Percentiles rank a stretch among this genome's conserved stretches.
Evolutionary conservation across 2,329 filamentous ascomycete genomes (phyloP).

Genomic region (Sclerotinia borealis): DNA sequence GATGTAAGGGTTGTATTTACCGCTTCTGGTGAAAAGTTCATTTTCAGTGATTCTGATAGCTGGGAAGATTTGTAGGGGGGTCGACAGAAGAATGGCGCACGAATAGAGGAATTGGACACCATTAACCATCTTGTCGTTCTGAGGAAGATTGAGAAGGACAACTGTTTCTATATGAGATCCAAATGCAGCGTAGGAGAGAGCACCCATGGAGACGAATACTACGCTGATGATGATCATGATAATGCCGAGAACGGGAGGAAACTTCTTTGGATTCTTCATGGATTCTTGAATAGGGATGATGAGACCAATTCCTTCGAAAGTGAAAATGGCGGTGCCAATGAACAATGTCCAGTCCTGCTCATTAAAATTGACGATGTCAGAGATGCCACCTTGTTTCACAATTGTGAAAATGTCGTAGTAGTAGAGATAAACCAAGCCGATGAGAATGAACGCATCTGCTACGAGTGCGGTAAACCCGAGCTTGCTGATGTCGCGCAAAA

Average conservation of each 20-base stretch:
- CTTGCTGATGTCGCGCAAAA: conserved; percentile 95
- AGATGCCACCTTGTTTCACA: conserved; percentile 61
- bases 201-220: conserved; percentile 85
- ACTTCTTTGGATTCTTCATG: conserved; percentile 87
- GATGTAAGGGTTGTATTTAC: conserved; percentile 97
- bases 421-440: conserved; percentile 88
- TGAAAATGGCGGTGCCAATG: conserved; percentile 98
- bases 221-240: conserved; percentile 96
- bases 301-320: conserved; percentile 93
- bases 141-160: conserved; percentile 90
- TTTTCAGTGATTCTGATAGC: conserved; percentile 96
- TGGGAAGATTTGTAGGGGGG: conserved; percentile 93
- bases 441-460: conserved; percentile 88
- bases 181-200: conserved; percentile 91
- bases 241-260: conserved; percentile 77
- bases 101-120: conserved; percentile 95
- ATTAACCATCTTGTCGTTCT: conserved; percentile 93
- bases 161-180: conserved; percentile 95
- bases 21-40: conserved; percentile 84
- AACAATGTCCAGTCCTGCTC: conserved; percentile 90
- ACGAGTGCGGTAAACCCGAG: conserved; percentile 91
- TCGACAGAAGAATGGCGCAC: conserved; percentile 92
- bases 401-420: conserved; percentile 92
- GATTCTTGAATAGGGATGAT: conserved; percentile 98
- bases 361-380: conserved; percentile 90